A percentile compares a stretch with the other conserved stretches of the same genome.
phyloP scores from a whole-genome alignment of 306 rosid species.

The Prunus davidiana region DNA sequence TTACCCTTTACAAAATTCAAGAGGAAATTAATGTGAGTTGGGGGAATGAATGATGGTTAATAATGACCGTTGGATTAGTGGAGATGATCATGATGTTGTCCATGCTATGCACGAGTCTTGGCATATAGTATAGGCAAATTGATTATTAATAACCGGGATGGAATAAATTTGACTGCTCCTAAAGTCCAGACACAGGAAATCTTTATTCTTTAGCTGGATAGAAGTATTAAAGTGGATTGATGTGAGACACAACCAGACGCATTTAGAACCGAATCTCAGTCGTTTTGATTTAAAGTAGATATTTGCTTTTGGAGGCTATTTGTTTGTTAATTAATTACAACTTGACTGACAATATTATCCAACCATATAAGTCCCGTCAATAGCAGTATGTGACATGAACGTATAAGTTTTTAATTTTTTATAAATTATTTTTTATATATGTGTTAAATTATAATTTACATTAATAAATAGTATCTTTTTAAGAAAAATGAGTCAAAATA shows the following conservation, averaged over 20 bases:
- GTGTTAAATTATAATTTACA: accelerated
- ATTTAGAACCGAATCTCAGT: neutral
- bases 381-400: too few relatives aligned
- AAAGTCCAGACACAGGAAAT: neutral
- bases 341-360: too few relatives aligned
- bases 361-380: too few relatives aligned
- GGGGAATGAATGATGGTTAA: conserved; percentile 5
- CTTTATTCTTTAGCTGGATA: neutral
- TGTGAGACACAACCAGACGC: neutral
- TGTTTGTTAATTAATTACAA: neutral
- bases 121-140: neutral
- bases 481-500: accelerated
- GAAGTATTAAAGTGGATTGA: neutral
- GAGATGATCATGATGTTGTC: neutral
- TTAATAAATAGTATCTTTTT: accelerated
- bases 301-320: too few relatives aligned
- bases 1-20: too few relatives aligned
- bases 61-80: conserved; percentile 22
- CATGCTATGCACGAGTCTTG: neutral
- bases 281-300: neutral
- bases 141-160: neutral
- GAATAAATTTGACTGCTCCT: neutral
- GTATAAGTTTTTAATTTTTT: too few relatives aligned
- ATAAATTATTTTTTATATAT: too few relatives aligned
- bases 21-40: too few relatives aligned